Evolutionary conservation across 331 rosid genomes (phyloP), one percentile per base, ranked within the genome.

Genomic region (Stylosanthes scabra): DNA sequence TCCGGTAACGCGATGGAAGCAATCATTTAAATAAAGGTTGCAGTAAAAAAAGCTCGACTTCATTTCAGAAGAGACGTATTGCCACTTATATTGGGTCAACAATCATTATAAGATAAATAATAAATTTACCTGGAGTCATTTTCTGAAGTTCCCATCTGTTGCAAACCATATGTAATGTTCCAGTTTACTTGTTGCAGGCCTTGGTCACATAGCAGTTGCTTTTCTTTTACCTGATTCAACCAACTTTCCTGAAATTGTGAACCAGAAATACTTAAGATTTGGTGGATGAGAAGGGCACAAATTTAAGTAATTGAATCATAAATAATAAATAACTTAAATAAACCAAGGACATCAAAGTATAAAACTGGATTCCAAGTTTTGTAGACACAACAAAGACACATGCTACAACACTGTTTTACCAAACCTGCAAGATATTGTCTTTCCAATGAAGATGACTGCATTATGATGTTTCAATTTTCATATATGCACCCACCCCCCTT

Each of bases 201-300:
- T 64, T 86, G 90, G 37, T 87, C 93, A 74, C 97, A 95, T 45
- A 84, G 90, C 50, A 85, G 16, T 64, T 90, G 98, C 88, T 90
- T 92, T 79, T 95, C 97, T 79, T 84, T 92, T 57, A 95, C 91
- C 88, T 95, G 92, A 77, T 85, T 88, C 83, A 87, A 83, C 97
- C 98, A 95, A 85, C 87, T 77, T 86, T 90, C 98, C 99, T 95
- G 89, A 82, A 84, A 86, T 66, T 44, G 76, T 13, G 29, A 69
- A 64, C 65, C 74, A 69, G 34, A 66, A 69, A 29, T 8, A 40
- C 14, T 73, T 63, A 52, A 82, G 56, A 47, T 66, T 72, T 66
- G 25, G 73, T 56, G 59, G 7, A 74, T 57, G 60, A 41, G 63
- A 82, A 50, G 8, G 40, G 66, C 39, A 55, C 39, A 44, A 64